Evolutionary conservation across 1,284 basidiomycete species (phyloP).

Genomic region (Moesziomyces antarcticus): DNA sequence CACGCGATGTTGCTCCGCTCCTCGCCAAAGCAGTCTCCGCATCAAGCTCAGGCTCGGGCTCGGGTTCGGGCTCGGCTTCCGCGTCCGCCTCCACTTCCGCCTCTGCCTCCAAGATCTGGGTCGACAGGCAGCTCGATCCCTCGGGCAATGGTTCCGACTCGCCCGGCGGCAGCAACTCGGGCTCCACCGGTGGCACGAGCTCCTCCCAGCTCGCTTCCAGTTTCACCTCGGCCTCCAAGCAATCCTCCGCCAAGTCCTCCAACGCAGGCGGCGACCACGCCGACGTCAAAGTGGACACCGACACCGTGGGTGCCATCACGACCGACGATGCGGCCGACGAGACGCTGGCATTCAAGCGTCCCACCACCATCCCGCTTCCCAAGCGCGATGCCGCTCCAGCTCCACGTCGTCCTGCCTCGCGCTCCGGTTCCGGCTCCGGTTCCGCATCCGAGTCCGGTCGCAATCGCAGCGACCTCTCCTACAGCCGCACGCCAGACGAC

Average conservation of each 20-base stretch:
- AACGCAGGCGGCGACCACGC: conserved; percentile 20
- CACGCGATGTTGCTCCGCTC: conserved; percentile 23
- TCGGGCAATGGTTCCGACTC: conserved; percentile 39
- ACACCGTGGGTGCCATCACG: conserved; percentile 16
- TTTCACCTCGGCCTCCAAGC: conserved; percentile 35
- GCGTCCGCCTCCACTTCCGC: conserved; percentile 5
- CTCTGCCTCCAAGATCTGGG: conserved; percentile 27
- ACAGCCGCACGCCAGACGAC: conserved; percentile 35
- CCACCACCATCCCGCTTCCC: conserved; percentile 13
- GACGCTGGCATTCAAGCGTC: conserved; percentile 17
- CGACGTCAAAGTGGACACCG: conserved; percentile 20
- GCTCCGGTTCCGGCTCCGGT: conserved; percentile 21
- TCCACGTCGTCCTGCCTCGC: conserved; percentile 8
- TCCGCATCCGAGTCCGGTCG: conserved; percentile 24
- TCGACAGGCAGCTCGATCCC: conserved; percentile 37
- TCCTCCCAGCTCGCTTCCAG: conserved; percentile 38
- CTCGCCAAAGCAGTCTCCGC: conserved; percentile 3
- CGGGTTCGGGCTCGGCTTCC: conserved; percentile 6
- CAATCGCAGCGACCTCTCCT: conserved; percentile 4
- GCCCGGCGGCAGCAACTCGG: conserved; percentile 40
- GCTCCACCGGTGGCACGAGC: conserved; percentile 27
- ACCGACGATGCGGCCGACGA: conserved; percentile 28
- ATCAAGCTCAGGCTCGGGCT: background rate
- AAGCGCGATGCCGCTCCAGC: conserved; percentile 5
- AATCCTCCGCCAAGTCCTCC: conserved; percentile 38